A percentile compares a stretch with the other conserved stretches of the same genome.
Conservation (phyloP, 352 stramenopile species). For the Phytophthora pinifolia region DNA sequence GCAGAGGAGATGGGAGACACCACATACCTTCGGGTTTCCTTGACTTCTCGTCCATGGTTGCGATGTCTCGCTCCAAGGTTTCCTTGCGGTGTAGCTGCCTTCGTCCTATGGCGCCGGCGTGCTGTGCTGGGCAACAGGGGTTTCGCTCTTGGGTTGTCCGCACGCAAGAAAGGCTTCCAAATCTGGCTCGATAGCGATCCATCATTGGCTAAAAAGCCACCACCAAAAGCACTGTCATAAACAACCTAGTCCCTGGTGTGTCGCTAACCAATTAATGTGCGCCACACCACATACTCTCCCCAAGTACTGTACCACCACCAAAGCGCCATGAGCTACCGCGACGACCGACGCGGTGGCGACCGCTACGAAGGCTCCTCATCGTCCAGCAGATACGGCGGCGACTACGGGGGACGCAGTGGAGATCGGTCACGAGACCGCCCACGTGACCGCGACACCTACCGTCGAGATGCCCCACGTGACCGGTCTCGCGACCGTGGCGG, state of each 20-base stretch:
- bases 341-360: conserved; percentile 29
- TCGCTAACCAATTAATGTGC: not conserved
- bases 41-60: conserved; percentile 83
- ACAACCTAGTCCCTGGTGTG: conserved; percentile 3
- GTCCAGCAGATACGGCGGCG: conserved; percentile 28
- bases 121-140: conserved; percentile 13
- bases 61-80: conserved; percentile 25
- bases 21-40: conserved; percentile 76
- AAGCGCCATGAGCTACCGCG: conserved; percentile 35
- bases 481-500: conserved; percentile 29
- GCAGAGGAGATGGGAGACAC: not conserved
- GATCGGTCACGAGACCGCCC: conserved; percentile 27
- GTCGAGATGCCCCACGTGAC: conserved; percentile 27
- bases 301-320: too few species aligned
- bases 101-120: conserved; percentile 19
- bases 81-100: conserved; percentile 26
- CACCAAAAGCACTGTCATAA: conserved; percentile 18
- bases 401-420: conserved; percentile 12
- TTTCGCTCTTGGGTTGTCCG: conserved; percentile 26
- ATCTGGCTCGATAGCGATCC: conserved; percentile 5
- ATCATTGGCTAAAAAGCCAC: conserved; percentile 13
- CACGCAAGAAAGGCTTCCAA: conserved; percentile 12
- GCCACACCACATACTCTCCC: conserved; percentile 2
- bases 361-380: conserved; percentile 23
- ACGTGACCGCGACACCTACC: conserved; percentile 41